Evolutionary conservation across 208 protist genomes (phyloP), one percentile per base, ranked within the genome.

Genomic region (Acanthamoeba royreba): DNA sequence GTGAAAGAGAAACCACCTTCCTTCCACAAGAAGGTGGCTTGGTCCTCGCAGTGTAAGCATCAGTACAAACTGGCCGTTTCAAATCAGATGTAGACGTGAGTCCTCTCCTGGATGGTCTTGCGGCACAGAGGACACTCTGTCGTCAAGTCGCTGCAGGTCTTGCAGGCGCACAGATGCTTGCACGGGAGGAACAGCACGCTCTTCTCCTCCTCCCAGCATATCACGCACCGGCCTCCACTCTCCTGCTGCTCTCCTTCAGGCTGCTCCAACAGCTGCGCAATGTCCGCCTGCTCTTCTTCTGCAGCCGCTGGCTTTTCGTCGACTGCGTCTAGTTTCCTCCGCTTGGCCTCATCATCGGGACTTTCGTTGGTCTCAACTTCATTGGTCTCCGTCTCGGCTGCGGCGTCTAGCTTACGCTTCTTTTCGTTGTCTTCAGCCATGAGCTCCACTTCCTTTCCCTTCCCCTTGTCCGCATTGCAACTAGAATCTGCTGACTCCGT

Each of bases 131-230:
- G 81, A 31, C 81, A 89, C 46, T 55, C 8, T 8, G 28, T 40
- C 15, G 81, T 89, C 81, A 46, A 63, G 81, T 89, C 81, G 35
- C 45, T 31, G 81, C 81, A 89, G 35, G 81, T 15, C 52, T 89
- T 89, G 81, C 81, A 89, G 11, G 81, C 31, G 52, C 81, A 89
- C 47, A 89, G 28, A 31, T 89, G 81, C 19, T 40, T n/a, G 11
- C 81, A 89, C 19, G 81, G 81, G 2, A 61, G 81, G 81, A 89
- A 89, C 9, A 89, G 81, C 0, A 89, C 52, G 81, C 46, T 66
- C 81, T 89, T 89, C 81, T 89, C 31, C 52, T 89, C 81, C 28
- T 8, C 42, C 81, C 81, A 89, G 52, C 81, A 89, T 9, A 89
- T 31, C 25, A 89, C 81, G 52, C 81, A 89, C 45, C 61, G 81